Base-by-base conservation (phyloP, 805 yeast genomes). In the Citeromyces nyonsensis region DNA sequence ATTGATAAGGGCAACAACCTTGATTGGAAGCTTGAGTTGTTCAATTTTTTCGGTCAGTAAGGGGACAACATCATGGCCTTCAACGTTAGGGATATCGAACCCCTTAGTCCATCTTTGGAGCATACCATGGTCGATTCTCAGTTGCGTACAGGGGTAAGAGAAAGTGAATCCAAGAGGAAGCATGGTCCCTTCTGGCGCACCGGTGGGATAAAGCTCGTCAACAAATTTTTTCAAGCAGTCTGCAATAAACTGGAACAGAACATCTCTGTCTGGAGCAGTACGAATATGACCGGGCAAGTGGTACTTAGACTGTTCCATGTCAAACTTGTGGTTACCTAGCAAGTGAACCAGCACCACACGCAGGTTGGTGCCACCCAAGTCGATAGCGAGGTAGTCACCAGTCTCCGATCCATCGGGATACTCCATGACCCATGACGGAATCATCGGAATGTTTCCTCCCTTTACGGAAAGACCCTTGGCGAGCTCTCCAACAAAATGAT, bases 71-170 rank as follows among this genome's bases (percentile, higher is more conserved):
- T 91, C 95, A 36, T 81, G 69, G 41, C 96, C 96, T 62, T 91
- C 98, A 35, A 91, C 96, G 39, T 81, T 82, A 34, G 76, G 83
- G 45, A 91, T 85, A 56, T 91, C 95, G 59, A 82, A 91, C 42
- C 98, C 98, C 63, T 91, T 91, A 40, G 98, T 91, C 98, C 98
- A 91, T 57, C 94, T 73, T 66, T 86, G 95, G 53, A 88, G 69
- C 37, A 82, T 55, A 56, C 98, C 98, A 42, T 72, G 66, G 61
- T 82, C 76, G 52, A 91, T 84, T 41, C 76, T 77, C 41, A 61
- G 53, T 60, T 91, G 98, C 24, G 79, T 60, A 32, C 81, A 80
- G 22, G 98, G 98, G 63, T 81, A 91, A 8, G 94, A 79, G 65
- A 91, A 91, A 26, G 98, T 91, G 71, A 91, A 91, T 33, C 98